These are phyloP conservation scores for Dactylorhiza incarnata DNA, from an alignment of 106 monocot genomes.

Conservation along the genomic window DNA sequence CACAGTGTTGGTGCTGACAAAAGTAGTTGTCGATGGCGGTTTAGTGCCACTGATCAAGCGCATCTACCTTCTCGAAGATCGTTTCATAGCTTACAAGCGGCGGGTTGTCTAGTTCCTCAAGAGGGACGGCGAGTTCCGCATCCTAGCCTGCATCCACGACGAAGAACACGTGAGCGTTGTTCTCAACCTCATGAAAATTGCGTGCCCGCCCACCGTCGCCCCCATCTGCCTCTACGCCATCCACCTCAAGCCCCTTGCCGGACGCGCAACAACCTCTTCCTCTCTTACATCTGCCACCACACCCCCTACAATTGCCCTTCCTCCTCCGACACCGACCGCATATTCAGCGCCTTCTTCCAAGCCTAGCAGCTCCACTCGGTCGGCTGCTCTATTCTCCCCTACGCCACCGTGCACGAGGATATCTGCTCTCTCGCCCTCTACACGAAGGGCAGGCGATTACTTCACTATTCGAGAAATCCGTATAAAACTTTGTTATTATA, in stretches of 20 bases:
- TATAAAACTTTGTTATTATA: too few species aligned
- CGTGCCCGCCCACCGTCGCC: slow-evolving; percentile 12
- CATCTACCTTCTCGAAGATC: slow-evolving; percentile 52
- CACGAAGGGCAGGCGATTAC: slow-evolving; percentile 13
- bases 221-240: slow-evolving; percentile 56
- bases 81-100: slow-evolving; percentile 26
- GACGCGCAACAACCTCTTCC: slow-evolving; percentile 38
- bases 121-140: slow-evolving; percentile 44
- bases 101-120: slow-evolving; percentile 36
- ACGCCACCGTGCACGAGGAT: slow-evolving; percentile 36
- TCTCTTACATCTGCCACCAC: slow-evolving; percentile 23
- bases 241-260: slow-evolving; percentile 55
- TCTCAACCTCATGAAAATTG: slow-evolving; percentile 36
- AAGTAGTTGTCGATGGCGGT: slow-evolving; percentile 27
- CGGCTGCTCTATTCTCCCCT: slow-evolving; percentile 25
- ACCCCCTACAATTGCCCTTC: slow-evolving; percentile 12
- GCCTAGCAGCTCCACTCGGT: slow-evolving; percentile 21
- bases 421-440: slow-evolving; percentile 22
- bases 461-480: too few species aligned
- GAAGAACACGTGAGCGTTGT: slow-evolving; percentile 31
- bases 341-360: slow-evolving; percentile 65
- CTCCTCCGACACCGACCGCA: slow-evolving; percentile 29
- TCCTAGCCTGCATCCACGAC: slow-evolving; percentile 53
- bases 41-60: slow-evolving; percentile 28
- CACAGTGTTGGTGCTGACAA: slow-evolving; percentile 21